Evolutionary conservation across 768 basidiomycete species (phyloP).

Genomic region (Suillus subalutaceus): DNA sequence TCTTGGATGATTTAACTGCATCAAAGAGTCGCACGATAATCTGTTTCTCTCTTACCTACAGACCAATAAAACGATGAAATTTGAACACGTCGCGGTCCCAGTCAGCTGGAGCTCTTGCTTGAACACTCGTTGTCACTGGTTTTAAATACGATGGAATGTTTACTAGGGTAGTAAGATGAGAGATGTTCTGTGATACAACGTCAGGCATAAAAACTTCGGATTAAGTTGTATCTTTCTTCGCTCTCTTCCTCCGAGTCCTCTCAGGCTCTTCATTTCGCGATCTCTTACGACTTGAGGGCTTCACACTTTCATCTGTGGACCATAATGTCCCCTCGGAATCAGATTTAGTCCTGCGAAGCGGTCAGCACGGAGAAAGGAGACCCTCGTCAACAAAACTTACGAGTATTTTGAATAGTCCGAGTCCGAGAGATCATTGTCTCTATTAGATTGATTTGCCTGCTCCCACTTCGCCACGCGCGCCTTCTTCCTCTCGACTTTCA

Average conservation of each 20-base stretch:
- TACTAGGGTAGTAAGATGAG: neutral
- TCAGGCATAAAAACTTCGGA: neutral
- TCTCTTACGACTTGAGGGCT: neutral
- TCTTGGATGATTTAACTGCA: neutral
- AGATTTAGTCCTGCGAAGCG: slow-evolving; percentile 5
- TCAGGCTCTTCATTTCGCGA: slow-evolving; percentile 2
- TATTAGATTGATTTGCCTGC: slow-evolving; percentile 19
- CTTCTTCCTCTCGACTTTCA: slow-evolving; percentile 25
- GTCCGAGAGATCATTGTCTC: slow-evolving; percentile 13
- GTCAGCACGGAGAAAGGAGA: neutral
- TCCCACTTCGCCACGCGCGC: slow-evolving; percentile 23
- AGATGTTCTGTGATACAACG: neutral
- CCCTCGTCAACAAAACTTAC: slow-evolving; percentile 20
- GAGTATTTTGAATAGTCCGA: slow-evolving; percentile 25
- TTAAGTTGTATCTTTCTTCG: neutral
- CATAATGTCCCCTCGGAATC: slow-evolving; percentile 11
- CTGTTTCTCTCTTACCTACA: too few species aligned
- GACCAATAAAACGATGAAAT: neutral
- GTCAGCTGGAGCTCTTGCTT: neutral
- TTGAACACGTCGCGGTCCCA: neutral
- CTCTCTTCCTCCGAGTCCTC: neutral
- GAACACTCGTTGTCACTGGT: neutral
- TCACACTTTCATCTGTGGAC: slow-evolving; percentile 6
- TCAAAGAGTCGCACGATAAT: neutral
- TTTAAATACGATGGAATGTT: neutral